A percentile compares a stretch with the other conserved stretches of the same genome.
Conservation (phyloP, 208 protist species). For the Histomonas meleagridis region DNA sequence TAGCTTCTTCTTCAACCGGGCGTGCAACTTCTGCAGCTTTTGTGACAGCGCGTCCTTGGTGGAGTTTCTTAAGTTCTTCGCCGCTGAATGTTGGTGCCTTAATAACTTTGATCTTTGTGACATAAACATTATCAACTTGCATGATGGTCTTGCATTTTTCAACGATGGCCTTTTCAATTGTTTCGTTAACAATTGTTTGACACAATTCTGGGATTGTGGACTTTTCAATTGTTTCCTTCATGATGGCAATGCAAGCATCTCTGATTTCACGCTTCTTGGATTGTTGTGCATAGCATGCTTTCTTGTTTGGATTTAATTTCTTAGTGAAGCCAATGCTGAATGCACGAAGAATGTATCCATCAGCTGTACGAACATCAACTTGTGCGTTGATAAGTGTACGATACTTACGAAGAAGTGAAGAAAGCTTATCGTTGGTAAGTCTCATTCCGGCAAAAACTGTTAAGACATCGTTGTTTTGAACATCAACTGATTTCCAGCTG, state of each 20-base stretch:
- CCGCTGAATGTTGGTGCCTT: not conserved
- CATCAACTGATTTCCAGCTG: constrained; percentile 44
- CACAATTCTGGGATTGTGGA: not conserved
- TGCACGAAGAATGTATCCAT: constrained; percentile 83
- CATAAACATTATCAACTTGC: not conserved
- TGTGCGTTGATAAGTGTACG: constrained; percentile 84
- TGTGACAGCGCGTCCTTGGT: constrained; percentile 14
- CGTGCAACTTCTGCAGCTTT: too few species aligned
- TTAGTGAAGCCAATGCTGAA: constrained; percentile 93
- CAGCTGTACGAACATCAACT: constrained; percentile 78
- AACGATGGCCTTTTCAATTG: not conserved
- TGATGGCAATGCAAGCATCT: not conserved
- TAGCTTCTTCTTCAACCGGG: too few species aligned
- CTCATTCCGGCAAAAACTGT: constrained; percentile 92
- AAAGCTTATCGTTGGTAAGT: constrained; percentile 89
- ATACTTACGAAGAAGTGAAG: constrained; percentile 86
- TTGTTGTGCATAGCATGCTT: constrained; percentile 85
- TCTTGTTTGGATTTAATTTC: constrained; percentile 72
- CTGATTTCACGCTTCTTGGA: not conserved
- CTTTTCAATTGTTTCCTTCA: not conserved
- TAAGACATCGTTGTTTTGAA: constrained; percentile 77
- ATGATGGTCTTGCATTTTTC: not conserved
- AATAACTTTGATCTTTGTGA: constrained; percentile 30
- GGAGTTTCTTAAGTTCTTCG: not conserved
- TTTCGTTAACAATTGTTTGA: not conserved